Percentiles rank a stretch among this genome's conserved stretches.
Evolutionary conservation across 2,329 filamentous ascomycete species (phyloP).

Genomic region (Ophiostoma ulmi): DNA sequence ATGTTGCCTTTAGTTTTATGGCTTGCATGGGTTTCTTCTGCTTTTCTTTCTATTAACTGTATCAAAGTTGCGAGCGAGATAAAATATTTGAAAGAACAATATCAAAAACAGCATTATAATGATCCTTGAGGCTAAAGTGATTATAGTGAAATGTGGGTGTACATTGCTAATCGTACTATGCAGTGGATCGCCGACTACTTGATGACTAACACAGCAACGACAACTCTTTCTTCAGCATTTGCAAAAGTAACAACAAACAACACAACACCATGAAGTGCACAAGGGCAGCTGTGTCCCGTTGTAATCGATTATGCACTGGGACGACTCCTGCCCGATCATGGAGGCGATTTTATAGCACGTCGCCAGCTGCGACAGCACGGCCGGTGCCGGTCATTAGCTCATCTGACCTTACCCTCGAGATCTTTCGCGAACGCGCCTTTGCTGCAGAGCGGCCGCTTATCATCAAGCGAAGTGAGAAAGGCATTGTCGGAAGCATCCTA

Average conservation of each 20-base stretch:
- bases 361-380: neutral
- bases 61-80: neutral
- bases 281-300: neutral
- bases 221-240: neutral
- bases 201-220: neutral
- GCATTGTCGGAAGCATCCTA: conserved; percentile 32
- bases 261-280: neutral
- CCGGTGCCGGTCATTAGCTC: conserved; percentile 15
- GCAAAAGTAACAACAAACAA: neutral
- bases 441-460: conserved; percentile 48
- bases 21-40: neutral
- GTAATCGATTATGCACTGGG: neutral
- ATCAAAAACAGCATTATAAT: neutral
- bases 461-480: conserved; percentile 32
- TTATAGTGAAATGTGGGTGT: neutral
- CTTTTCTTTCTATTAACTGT: neutral
- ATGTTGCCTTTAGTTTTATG: neutral
- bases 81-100: neutral
- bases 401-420: conserved; percentile 32
- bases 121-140: neutral
- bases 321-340: neutral
- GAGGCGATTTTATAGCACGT: neutral
- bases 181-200: neutral
- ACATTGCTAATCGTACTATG: neutral
- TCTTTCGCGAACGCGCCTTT: conserved; percentile 53